Evolutionary conservation across 2,329 filamentous ascomycete genomes (phyloP).

Genomic region (Fusarium bulbicola): DNA sequence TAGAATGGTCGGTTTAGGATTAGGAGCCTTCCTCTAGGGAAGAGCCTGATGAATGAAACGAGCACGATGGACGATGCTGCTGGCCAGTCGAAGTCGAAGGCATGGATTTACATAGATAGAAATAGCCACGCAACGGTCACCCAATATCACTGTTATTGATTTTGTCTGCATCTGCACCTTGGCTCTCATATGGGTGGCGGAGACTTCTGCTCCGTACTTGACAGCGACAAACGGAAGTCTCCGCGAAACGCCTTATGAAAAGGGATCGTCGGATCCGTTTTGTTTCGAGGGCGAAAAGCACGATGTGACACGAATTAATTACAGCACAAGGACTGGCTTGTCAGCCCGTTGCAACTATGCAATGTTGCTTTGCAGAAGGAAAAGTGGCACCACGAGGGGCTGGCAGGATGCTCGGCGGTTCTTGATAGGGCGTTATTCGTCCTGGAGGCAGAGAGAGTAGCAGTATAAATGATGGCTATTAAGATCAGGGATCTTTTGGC

Average conservation of each 20-base stretch:
- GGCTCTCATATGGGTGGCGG: background rate
- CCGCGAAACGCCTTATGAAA: conserved; percentile 32
- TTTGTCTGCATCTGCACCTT: background rate
- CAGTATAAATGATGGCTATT: conserved; percentile 10
- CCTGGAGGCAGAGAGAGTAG: background rate
- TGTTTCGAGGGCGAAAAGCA: conserved; percentile 31
- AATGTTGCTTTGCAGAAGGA: conserved; percentile 33
- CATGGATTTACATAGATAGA: conserved; percentile 42
- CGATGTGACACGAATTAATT: conserved; percentile 39
- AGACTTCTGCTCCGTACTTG: background rate
- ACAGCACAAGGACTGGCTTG: conserved; percentile 27
- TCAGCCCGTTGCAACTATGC: conserved; percentile 28
- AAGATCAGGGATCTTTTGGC: conserved; percentile 23
- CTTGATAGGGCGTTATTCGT: conserved; percentile 14
- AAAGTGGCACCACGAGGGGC: conserved; percentile 34
- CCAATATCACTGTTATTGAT: conserved; percentile 32
- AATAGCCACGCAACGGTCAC: conserved; percentile 35
- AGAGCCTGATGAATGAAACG: conserved; percentile 42
- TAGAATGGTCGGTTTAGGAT: conserved; percentile 38
- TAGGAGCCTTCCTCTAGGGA: conserved; percentile 31
- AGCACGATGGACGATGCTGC: conserved; percentile 44
- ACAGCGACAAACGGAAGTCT: background rate
- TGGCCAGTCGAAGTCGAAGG: conserved; percentile 41
- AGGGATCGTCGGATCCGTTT: conserved; percentile 30
- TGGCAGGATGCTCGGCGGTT: conserved; percentile 29